Conservation (phyloP, 1,284 basidiomycete genomes). For the Microbotryum silenes-acaulis region DNA sequence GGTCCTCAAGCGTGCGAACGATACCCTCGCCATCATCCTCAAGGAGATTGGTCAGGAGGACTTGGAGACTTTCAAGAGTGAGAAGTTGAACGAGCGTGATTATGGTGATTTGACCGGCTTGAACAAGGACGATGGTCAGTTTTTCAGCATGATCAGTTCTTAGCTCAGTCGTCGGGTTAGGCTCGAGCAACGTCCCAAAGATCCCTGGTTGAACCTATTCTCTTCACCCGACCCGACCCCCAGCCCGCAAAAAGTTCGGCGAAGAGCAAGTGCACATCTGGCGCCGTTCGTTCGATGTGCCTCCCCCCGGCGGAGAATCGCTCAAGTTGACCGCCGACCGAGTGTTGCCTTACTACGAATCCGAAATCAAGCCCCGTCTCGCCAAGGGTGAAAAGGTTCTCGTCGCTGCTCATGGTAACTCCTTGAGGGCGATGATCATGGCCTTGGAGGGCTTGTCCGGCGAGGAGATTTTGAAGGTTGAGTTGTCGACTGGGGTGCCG, state of each 20-base stretch:
- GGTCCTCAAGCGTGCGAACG: slow-evolving; percentile 43
- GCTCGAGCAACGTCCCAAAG: background rate
- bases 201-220: background rate
- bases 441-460: slow-evolving; percentile 40
- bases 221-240: background rate
- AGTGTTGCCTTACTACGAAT: slow-evolving; percentile 43
- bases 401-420: slow-evolving; percentile 46
- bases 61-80: slow-evolving; percentile 40
- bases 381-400: slow-evolving; percentile 43
- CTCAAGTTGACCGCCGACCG: slow-evolving; percentile 44
- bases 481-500: slow-evolving; percentile 45
- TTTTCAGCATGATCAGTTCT: too few relatives aligned
- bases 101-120: slow-evolving; percentile 44
- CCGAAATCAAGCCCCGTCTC: slow-evolving; percentile 42
- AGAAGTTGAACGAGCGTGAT: slow-evolving; percentile 45
- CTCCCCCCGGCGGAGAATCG: slow-evolving; percentile 44
- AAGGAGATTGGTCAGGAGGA: slow-evolving; percentile 42
- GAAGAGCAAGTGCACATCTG: slow-evolving; percentile 46
- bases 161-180: background rate
- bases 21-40: slow-evolving; percentile 43
- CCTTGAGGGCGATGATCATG: slow-evolving; percentile 43
- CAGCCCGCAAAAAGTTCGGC: slow-evolving; percentile 44
- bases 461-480: slow-evolving; percentile 43
- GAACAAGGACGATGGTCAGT: slow-evolving; percentile 41
- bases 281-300: slow-evolving; percentile 39